Evolutionary conservation across 768 basidiomycete genomes (phyloP).

Genomic region (Grammothele lineata): DNA sequence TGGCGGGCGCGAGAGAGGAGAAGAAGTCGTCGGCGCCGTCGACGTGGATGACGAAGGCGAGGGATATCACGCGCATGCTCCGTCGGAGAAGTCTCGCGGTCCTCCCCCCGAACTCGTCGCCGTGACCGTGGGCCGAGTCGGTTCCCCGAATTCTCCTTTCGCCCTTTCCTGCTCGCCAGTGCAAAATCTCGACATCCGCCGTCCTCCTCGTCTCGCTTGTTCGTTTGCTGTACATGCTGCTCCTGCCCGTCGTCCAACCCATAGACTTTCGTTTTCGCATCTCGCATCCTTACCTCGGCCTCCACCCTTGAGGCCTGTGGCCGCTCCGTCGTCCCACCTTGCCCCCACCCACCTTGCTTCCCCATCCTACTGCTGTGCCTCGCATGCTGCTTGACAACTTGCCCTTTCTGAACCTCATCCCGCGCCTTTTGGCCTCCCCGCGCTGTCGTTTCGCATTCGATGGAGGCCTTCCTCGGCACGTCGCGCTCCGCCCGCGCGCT

Average conservation of each 20-base stretch:
- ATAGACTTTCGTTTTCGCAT: background rate
- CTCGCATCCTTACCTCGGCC: too few relatives aligned
- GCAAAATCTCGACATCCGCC: background rate
- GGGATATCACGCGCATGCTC: constrained; percentile 20
- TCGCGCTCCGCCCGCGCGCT: too few relatives aligned
- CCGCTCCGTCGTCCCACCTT: too few relatives aligned
- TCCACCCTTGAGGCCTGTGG: too few relatives aligned
- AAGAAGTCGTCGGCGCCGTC: constrained; percentile 1
- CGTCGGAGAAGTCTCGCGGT: constrained; percentile 21
- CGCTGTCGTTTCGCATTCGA: too few relatives aligned
- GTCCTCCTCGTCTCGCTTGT: background rate
- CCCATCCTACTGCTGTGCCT: too few relatives aligned
- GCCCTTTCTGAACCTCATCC: too few relatives aligned
- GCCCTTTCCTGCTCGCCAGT: background rate
- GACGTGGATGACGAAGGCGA: constrained; percentile 22
- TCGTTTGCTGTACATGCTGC: constrained; percentile 14
- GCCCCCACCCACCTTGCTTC: too few relatives aligned
- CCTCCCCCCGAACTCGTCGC: constrained; percentile 10
- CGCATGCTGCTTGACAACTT: too few relatives aligned
- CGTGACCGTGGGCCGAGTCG: background rate
- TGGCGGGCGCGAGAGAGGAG: constrained; percentile 6
- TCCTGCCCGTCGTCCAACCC: background rate
- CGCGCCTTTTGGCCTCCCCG: too few relatives aligned
- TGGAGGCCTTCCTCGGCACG: too few relatives aligned
- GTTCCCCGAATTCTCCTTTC: background rate